Base-by-base conservation (phyloP, 2,329 filamentous ascomycete species). In the Blumeria hordei region DNA sequence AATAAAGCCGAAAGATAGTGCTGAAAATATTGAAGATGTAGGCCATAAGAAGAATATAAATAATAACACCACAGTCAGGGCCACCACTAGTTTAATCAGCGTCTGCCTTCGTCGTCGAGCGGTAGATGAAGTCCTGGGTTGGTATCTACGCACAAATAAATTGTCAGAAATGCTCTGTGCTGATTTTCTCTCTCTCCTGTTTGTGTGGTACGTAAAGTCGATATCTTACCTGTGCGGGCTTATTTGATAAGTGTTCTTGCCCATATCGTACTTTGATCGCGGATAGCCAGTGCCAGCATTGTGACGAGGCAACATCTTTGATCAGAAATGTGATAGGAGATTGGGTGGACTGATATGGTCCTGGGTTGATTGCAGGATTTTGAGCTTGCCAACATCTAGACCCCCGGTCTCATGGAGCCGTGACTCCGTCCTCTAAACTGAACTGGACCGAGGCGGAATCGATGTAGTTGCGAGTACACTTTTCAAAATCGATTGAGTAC, bases 251-350 rank as follows among this genome's bases (percentile, higher is more conserved):
- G 83, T 85, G 65, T 70, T 71, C 62, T 71, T 72, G 63, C 81
- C 81, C 58, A 75, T 44, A 21, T 60, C 57, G 43, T 35, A 58
- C 53, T 62, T 64, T n/a, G 58, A 77, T 60, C 81, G 76, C 59
- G 84, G 83, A 68, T 88, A 88, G 66, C 87, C 88, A 72, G 92
- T 94, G 59, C 72, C 71, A 58, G 72, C 71, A 66, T 83, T 76
- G 74, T 94, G 86, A 72, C 87, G 80, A 67, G 90, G 85, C 80
- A 92, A 88, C 79, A 83, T 84, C 72, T 79, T 80, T 67, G 58
- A 58, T 49, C 52, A 58, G 72, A 53, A 47, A 18, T 16, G 34
- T 16, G n/a, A 28, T 16, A 18, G 39, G 18, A n/a, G 36, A 14
- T 18, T 14, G 18, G n/a, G 16, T 16, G 37, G 16, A 53, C n/a